These are phyloP conservation scores for Puccinia polysora DNA, from an alignment of 1,284 basidiomycete genomes.

Conservation along the genomic window DNA sequence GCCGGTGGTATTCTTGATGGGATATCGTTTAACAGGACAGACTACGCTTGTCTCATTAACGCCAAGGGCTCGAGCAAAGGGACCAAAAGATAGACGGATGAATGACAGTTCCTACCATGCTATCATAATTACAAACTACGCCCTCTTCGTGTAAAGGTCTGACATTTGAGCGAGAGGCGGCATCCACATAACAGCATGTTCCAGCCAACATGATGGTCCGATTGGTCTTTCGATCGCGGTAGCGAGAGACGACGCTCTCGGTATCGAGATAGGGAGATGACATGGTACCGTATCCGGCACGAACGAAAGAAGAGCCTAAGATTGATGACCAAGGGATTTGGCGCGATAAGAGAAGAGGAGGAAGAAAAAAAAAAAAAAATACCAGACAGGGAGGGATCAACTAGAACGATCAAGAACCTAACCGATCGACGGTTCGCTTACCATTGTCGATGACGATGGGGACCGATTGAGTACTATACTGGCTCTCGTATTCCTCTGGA, in stretches of 20 bases:
- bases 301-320: constrained; percentile 67
- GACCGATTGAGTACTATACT: constrained; percentile 23
- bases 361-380: neutral
- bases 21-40: neutral
- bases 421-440: constrained; percentile 45
- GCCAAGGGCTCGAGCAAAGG: neutral
- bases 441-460: constrained; percentile 90
- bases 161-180: constrained; percentile 69
- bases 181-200: constrained; percentile 74
- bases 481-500: constrained; percentile 18
- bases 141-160: constrained; percentile 85
- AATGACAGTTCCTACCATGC: constrained; percentile 63
- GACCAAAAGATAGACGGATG: constrained; percentile 8
- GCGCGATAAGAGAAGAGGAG: no score
- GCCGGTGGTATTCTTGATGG: neutral
- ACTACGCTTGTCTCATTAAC: neutral
- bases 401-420: neutral
- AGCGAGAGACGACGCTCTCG: constrained; percentile 72
- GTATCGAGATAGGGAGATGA: constrained; percentile 58
- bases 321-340: neutral
- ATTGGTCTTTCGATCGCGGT: constrained; percentile 79
- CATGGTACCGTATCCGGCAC: constrained; percentile 71
- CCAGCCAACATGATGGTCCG: constrained; percentile 76
- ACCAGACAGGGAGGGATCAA: neutral
- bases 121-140: constrained; percentile 79